Conservation (phyloP, 2,329 filamentous ascomycete genomes). For the Colletotrichum higginsianum region DNA sequence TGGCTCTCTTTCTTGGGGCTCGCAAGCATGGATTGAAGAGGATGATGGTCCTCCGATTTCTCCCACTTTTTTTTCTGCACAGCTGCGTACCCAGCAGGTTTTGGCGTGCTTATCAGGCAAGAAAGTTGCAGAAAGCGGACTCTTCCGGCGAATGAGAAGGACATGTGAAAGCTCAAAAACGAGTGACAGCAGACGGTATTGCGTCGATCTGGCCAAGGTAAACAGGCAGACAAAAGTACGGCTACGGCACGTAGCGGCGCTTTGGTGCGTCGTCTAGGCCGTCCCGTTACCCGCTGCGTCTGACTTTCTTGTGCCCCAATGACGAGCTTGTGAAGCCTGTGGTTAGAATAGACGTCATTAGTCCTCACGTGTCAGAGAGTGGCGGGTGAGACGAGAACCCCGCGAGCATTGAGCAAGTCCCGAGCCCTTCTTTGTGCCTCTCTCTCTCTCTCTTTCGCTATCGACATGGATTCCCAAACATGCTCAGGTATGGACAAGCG, state of each 20-base stretch:
- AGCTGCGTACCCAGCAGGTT: conserved; percentile 41
- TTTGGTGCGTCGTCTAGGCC: background rate
- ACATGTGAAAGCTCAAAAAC: conserved; percentile 6
- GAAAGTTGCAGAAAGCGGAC: conserved; percentile 37
- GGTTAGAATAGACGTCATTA: conserved; percentile 23
- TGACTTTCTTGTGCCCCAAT: conserved; percentile 6
- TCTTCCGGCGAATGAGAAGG: conserved; percentile 34
- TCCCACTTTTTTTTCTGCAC: conserved; percentile 35
- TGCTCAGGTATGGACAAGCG: conserved; percentile 5
- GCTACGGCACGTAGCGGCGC: conserved; percentile 4
- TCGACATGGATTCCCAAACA: background rate
- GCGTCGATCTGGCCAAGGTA: conserved; percentile 24
- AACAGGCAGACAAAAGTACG: background rate
- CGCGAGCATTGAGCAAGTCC: conserved; percentile 3
- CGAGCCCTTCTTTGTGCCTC: background rate
- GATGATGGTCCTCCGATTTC: conserved; percentile 37
- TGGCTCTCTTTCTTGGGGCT: background rate
- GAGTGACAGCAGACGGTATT: conserved; percentile 15
- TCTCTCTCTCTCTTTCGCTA: background rate
- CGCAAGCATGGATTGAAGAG: conserved; percentile 9
- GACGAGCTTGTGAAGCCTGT: conserved; percentile 5
- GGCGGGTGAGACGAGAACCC: conserved; percentile 5
- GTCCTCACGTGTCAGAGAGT: conserved; percentile 22
- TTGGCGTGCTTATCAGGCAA: conserved; percentile 40
- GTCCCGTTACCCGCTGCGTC: background rate